These are phyloP conservation scores for Diplocarpon mali DNA, from an alignment of 2,329 filamentous ascomycete species.

Conservation along the genomic window DNA sequence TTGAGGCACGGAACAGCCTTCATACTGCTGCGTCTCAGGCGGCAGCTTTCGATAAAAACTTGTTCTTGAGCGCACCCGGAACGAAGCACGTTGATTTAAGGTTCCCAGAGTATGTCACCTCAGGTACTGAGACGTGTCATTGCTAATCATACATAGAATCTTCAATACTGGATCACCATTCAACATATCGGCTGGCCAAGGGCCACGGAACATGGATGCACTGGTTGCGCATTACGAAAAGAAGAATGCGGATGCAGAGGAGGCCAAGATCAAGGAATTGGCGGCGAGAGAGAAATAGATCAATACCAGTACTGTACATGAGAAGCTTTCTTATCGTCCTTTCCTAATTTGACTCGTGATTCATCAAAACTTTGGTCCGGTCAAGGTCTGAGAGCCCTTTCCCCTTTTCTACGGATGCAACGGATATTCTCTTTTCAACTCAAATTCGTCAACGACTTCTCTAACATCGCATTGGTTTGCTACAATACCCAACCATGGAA, in stretches of 20 bases:
- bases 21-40: constrained; percentile 51
- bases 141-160: constrained; percentile 35
- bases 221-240: constrained; percentile 53
- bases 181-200: constrained; percentile 52
- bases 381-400: no score
- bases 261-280: constrained; percentile 36
- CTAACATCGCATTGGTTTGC: no score
- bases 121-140: neutral
- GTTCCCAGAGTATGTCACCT: constrained; percentile 50
- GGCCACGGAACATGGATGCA: constrained; percentile 43
- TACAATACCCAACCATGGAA: no score
- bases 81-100: constrained; percentile 40
- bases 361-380: no score
- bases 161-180: constrained; percentile 52
- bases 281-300: constrained; percentile 12
- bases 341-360: no score
- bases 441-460: no score
- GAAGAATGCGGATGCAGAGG: constrained; percentile 43
- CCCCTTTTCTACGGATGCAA: no score
- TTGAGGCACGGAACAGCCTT: constrained; percentile 45
- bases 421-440: no score
- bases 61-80: constrained; percentile 40
- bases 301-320: constrained; percentile 18
- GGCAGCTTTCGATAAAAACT: constrained; percentile 48
- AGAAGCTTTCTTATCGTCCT: neutral